Conservation (phyloP, 2,329 filamentous ascomycete genomes). For the Paramyrothecium sp. region DNA sequence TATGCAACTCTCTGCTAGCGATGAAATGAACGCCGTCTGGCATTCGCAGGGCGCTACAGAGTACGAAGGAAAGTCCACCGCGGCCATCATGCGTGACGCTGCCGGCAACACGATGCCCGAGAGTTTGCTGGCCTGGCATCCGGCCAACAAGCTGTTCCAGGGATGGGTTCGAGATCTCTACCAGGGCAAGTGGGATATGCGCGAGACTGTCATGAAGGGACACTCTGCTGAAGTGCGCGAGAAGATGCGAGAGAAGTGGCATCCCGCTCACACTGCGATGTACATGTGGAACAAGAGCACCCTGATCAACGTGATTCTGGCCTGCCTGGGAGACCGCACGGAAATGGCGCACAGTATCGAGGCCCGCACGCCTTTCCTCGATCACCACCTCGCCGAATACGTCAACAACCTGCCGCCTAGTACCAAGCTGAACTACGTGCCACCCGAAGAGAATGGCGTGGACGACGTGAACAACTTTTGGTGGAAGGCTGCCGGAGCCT, state of each 20-base stretch:
- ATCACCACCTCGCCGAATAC: constrained; percentile 14
- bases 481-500: not conserved
- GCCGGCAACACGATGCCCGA: not conserved
- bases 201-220: not conserved
- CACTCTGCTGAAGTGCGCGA: constrained; percentile 11
- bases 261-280: constrained; percentile 22
- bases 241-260: constrained; percentile 23
- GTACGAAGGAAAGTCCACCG: not conserved
- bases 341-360: constrained; percentile 36
- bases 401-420: constrained; percentile 5
- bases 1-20: not conserved
- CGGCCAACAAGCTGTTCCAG: constrained; percentile 2
- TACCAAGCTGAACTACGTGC: constrained; percentile 5
- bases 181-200: not conserved
- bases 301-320: constrained; percentile 25
- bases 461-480: not conserved
- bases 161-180: not conserved
- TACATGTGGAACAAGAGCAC: constrained; percentile 22
- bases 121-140: not conserved
- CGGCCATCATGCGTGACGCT: not conserved
- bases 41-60: not conserved
- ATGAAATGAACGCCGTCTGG: constrained; percentile 1
- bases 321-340: constrained; percentile 28
- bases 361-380: constrained; percentile 32
- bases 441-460: constrained; percentile 5